These are phyloP conservation scores for Sclerotinia nivalis DNA, from an alignment of 2,329 filamentous ascomycete genomes.

Conservation along the genomic window DNA sequence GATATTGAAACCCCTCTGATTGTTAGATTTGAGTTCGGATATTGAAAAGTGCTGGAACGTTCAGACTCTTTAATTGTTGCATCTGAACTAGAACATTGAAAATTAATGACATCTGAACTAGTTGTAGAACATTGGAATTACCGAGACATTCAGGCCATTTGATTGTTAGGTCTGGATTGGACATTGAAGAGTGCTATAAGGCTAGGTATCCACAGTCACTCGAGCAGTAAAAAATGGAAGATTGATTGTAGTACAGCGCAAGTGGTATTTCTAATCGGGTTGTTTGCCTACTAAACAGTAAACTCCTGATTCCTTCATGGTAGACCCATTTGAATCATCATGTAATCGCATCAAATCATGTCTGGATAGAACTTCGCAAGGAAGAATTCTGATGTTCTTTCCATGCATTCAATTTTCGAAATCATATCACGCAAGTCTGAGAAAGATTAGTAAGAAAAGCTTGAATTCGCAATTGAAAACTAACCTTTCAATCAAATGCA, in stretches of 20 bases:
- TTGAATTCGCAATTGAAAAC: slow-evolving; percentile 2
- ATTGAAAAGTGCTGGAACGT: not conserved
- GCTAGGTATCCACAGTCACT: not conserved
- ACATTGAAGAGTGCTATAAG: not conserved
- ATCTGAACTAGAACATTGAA: not conserved
- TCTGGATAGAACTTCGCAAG: not conserved
- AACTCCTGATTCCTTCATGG: not conserved
- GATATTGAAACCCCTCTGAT: too few species aligned
- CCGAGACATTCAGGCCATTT: not conserved
- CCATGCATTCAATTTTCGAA: not conserved
- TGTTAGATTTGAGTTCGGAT: not conserved
- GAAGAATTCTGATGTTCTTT: not conserved
- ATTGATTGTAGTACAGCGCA: not conserved
- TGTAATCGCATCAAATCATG: not conserved
- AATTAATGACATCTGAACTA: not conserved
- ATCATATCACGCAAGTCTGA: slow-evolving; percentile 21
- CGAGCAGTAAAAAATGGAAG: not conserved
- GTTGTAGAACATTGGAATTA: not conserved
- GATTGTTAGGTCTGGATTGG: not conserved
- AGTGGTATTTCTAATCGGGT: not conserved
- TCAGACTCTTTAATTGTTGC: too few species aligned
- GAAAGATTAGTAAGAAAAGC: not conserved
- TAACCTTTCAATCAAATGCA: slow-evolving; percentile 94
- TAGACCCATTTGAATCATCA: not conserved
- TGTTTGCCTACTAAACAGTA: not conserved